phyloP scores from a whole-genome alignment of 148 eudicot species.

The Tetragonia tetragonoides region DNA sequence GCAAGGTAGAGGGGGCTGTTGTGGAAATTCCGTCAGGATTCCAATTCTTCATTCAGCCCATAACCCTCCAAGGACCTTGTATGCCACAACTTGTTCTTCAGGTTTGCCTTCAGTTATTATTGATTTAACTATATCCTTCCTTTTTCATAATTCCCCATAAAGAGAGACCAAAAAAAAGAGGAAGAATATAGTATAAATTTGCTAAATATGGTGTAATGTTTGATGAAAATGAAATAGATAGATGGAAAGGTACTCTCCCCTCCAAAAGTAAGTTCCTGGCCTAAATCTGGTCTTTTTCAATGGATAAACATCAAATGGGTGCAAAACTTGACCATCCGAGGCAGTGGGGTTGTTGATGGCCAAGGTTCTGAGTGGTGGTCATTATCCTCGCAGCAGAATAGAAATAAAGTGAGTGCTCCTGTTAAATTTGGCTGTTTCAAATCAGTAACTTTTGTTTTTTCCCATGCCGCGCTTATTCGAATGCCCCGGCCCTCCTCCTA shows the following conservation, averaged over 20 bases:
- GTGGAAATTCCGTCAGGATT: slow-evolving; percentile 50
- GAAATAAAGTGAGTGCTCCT: slow-evolving; percentile 28
- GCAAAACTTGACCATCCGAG: slow-evolving; percentile 73
- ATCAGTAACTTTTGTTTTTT: neutral
- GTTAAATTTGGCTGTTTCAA: neutral
- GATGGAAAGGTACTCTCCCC: slow-evolving; percentile 71
- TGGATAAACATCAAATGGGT: slow-evolving; percentile 87
- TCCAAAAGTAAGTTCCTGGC: slow-evolving; percentile 52
- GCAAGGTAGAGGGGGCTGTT: slow-evolving; percentile 49
- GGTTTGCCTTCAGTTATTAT: slow-evolving; percentile 32
- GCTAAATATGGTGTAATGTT: neutral
- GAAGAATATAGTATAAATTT: neutral
- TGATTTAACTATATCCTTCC: neutral
- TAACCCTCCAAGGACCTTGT: slow-evolving; percentile 82
- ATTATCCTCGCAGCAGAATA: slow-evolving; percentile 26
- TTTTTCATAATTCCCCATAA: neutral
- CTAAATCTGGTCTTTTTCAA: slow-evolving; percentile 68
- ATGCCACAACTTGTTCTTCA: slow-evolving; percentile 62
- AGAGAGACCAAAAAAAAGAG: neutral
- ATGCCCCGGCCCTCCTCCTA: neutral
- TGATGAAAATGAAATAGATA: slow-evolving; percentile 35
- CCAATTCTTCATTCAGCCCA: slow-evolving; percentile 56
- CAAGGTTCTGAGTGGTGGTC: slow-evolving; percentile 81
- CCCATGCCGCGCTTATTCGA: neutral
- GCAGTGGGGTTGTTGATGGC: slow-evolving; percentile 64